Percentiles rank a stretch among this genome's conserved stretches.
Conservation (phyloP, 179 eudicot species). For the Drosera spatulata region DNA sequence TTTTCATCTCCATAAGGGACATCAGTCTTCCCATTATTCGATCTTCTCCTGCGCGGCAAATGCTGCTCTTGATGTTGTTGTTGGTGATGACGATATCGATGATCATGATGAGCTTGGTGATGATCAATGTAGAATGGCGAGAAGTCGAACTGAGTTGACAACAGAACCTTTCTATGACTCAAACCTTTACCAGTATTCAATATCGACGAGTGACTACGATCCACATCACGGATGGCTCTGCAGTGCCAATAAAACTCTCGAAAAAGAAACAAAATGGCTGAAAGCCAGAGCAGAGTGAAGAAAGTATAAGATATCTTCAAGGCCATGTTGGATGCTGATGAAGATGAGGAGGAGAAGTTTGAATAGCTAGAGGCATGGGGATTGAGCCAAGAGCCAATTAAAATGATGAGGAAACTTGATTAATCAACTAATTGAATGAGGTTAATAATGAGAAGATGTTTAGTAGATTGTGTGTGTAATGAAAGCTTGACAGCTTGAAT, state of each 20-base stretch:
- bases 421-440: not conserved
- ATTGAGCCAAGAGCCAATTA: not conserved
- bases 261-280: not conserved
- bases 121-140: no score
- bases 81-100: no score
- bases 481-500: conserved; percentile 1
- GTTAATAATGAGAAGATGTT: not conserved
- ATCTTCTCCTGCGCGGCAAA: no score
- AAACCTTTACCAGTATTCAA: no score
- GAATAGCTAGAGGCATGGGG: not conserved
- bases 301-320: conserved; percentile 1
- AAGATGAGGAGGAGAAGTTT: not conserved
- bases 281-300: not conserved
- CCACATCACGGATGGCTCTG: no score
- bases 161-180: no score
- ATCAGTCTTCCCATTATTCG: no score
- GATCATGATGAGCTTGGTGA: no score
- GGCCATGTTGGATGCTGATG: not conserved
- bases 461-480: not conserved
- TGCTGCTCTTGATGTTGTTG: no score
- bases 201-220: no score
- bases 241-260: not conserved
- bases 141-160: no score
- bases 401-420: not conserved
- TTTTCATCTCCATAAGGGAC: no score